These are phyloP conservation scores for Colletotrichum navitas DNA, from an alignment of 2,329 filamentous ascomycete genomes.

Conservation along the genomic window DNA sequence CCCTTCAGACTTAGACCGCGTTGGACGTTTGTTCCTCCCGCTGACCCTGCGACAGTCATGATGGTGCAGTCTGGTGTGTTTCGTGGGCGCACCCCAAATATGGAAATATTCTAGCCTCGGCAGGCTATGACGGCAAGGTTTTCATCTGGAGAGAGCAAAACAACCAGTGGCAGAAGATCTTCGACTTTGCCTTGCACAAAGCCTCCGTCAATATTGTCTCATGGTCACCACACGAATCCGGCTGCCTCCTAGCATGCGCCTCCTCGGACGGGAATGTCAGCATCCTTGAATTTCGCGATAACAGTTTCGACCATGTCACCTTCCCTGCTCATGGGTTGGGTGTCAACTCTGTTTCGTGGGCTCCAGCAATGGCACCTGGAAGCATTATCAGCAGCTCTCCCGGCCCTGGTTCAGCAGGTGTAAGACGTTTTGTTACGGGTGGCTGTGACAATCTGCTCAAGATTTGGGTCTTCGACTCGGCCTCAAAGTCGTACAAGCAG, in stretches of 20 bases:
- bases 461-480: slow-evolving; percentile 86
- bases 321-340: slow-evolving; percentile 94
- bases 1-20: slow-evolving; percentile 29
- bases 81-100: slow-evolving; percentile 99
- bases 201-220: slow-evolving; percentile 96
- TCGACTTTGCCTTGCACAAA: slow-evolving; percentile 93
- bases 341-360: slow-evolving; percentile 97
- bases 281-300: slow-evolving; percentile 97
- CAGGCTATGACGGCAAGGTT: slow-evolving; percentile 97
- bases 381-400: slow-evolving; percentile 83
- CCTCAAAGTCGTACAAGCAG: slow-evolving; percentile 71
- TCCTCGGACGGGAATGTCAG: slow-evolving; percentile 94
- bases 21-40: not conserved
- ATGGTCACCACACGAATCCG: slow-evolving; percentile 97
- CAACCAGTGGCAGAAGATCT: slow-evolving; percentile 84
- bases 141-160: slow-evolving; percentile 96
- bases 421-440: slow-evolving; percentile 91
- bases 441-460: slow-evolving; percentile 94
- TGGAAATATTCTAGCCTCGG: slow-evolving; percentile 95
- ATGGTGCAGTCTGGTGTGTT: slow-evolving; percentile 97
- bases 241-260: slow-evolving; percentile 93
- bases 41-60: slow-evolving; percentile 72
- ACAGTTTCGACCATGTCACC: slow-evolving; percentile 88
- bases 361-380: slow-evolving; percentile 85
- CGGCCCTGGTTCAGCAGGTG: slow-evolving; percentile 69